A percentile compares a stretch with the other conserved stretches of the same genome.
Evolutionary conservation across 116 monocot species (phyloP).

Genomic region (Posidonia oceanica): DNA sequence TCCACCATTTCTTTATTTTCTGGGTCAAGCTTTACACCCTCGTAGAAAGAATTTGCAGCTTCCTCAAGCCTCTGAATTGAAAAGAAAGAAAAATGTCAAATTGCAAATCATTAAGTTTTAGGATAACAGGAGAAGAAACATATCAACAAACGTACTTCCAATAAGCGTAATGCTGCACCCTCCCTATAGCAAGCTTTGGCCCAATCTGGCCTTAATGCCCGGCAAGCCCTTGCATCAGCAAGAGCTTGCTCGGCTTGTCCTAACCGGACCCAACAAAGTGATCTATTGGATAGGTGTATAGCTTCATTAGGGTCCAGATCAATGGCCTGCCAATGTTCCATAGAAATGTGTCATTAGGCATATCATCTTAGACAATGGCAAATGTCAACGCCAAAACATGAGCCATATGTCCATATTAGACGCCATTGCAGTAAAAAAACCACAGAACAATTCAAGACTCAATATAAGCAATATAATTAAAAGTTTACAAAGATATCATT

Average conservation of each 20-base stretch:
- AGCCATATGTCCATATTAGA: too few relatives aligned
- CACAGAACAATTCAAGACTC: not conserved
- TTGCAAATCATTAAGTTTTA: not conserved
- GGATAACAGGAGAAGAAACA: not conserved
- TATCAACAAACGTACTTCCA: slow-evolving; percentile 31
- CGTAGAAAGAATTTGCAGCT: slow-evolving; percentile 95
- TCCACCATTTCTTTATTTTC: slow-evolving; percentile 86
- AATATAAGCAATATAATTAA: not conserved
- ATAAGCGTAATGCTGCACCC: slow-evolving; percentile 70
- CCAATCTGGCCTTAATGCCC: slow-evolving; percentile 70
- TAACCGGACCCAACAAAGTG: slow-evolving; percentile 74
- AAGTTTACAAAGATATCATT: not conserved
- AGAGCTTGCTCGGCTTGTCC: slow-evolving; percentile 78
- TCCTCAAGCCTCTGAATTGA: slow-evolving; percentile 65
- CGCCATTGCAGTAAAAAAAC: not conserved
- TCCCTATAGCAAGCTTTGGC: slow-evolving; percentile 92
- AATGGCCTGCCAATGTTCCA: slow-evolving; percentile 44
- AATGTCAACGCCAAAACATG: too few relatives aligned
- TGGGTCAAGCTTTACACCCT: slow-evolving; percentile 81
- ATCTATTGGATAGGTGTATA: slow-evolving; percentile 73
- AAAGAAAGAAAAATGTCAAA: not conserved
- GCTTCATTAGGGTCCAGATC: slow-evolving; percentile 80
- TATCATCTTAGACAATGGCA: not conserved
- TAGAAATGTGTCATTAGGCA: not conserved
- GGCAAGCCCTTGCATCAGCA: slow-evolving; percentile 68